Evolutionary conservation across 345 rosid species (phyloP).

Genomic region (Citrus cavaleriei): DNA sequence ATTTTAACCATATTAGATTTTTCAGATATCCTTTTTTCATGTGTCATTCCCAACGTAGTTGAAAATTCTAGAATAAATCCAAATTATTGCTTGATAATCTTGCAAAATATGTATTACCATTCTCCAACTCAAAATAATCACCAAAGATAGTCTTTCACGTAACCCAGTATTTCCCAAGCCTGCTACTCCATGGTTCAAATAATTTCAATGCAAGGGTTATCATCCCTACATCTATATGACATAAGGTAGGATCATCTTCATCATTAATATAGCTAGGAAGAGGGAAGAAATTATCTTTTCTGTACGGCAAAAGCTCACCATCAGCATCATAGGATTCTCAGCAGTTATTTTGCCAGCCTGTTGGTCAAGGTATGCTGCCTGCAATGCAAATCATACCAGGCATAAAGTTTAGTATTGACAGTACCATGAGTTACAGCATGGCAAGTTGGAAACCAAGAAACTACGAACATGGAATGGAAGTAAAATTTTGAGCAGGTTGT

Average conservation of each 20-base stretch:
- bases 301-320: conserved; percentile 47
- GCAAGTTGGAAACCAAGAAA: conserved; percentile 13
- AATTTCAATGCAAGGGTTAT: background rate
- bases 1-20: background rate
- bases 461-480: conserved; percentile 77
- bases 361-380: conserved; percentile 75
- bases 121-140: background rate
- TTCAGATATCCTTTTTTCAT: background rate
- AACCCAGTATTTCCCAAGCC: background rate
- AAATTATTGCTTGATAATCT: background rate
- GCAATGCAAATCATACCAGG: conserved; percentile 30
- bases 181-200: background rate
- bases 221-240: background rate
- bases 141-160: background rate
- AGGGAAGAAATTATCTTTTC: background rate
- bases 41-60: background rate
- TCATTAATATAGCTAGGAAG: background rate
- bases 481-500: conserved; percentile 62
- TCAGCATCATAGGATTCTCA: conserved; percentile 51
- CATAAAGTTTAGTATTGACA: background rate
- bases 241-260: background rate
- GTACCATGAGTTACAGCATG: background rate
- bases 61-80: background rate
- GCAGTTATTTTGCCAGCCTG: conserved; percentile 34
- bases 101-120: background rate